phyloP scores from a whole-genome alignment of 169 alveolate genomes.

The Cyclospora cayetanensis region DNA sequence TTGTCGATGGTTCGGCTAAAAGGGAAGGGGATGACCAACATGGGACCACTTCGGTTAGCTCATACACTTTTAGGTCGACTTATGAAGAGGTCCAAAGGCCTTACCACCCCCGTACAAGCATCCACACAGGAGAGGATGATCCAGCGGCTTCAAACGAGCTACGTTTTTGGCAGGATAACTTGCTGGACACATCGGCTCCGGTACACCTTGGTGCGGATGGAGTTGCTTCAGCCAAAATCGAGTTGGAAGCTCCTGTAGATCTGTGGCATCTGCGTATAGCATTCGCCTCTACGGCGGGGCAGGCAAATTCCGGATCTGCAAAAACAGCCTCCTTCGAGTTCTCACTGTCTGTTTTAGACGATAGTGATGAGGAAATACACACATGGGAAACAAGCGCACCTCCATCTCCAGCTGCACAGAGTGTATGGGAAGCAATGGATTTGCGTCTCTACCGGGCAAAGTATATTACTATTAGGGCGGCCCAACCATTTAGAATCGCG shows the following conservation, averaged over 20 bases:
- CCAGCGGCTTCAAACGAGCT: not conserved
- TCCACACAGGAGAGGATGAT: too few relatives aligned
- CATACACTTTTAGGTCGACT: too few relatives aligned
- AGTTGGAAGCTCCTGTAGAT: slow-evolving; percentile 20
- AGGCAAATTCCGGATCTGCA: not conserved
- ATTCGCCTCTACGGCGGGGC: slow-evolving; percentile 32
- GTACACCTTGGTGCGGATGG: not conserved
- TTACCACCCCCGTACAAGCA: too few relatives aligned
- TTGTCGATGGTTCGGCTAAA: too few relatives aligned
- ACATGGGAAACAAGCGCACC: slow-evolving; percentile 59
- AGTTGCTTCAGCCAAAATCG: slow-evolving; percentile 39
- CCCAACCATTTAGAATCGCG: slow-evolving; percentile 7
- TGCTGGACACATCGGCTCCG: slow-evolving; percentile 49
- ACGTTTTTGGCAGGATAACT: slow-evolving; percentile 5
- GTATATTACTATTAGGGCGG: not conserved
- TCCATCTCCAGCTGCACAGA: slow-evolving; percentile 62
- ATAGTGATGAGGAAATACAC: slow-evolving; percentile 36
- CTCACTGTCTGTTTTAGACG: slow-evolving; percentile 16
- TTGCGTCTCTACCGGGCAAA: slow-evolving; percentile 55
- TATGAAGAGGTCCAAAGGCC: too few relatives aligned
- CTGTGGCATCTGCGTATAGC: slow-evolving; percentile 45
- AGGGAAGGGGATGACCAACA: too few relatives aligned
- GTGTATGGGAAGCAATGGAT: slow-evolving; percentile 63
- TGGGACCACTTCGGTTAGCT: too few relatives aligned
- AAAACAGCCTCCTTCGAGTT: slow-evolving; percentile 8